Evolutionary conservation across 352 stramenopile species (phyloP), one percentile per base, ranked within the genome.

Genomic region (Sclerospora graminicola): DNA sequence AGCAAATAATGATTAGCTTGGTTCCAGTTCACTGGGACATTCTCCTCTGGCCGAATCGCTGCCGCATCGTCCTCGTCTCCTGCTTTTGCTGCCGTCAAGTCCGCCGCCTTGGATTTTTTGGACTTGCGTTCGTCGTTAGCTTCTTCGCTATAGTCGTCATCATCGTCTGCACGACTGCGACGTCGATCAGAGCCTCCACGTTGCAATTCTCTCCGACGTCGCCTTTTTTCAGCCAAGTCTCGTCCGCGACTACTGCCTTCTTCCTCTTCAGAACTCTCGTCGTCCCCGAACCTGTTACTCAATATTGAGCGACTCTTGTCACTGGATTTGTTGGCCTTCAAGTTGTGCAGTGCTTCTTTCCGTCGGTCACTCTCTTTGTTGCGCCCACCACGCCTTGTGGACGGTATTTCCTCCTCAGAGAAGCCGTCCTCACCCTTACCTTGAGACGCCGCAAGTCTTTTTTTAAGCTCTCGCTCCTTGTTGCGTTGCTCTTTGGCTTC

Each of bases 401-500:
- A 37, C 5, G 78, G 45, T 1, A 64, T 34, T 21, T 81, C 65
- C 36, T 70, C 63, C 15, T 63, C 64, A 1, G 40, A 58, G 16
- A 54, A 60, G 0, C 57, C 65, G 9, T 71, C 54, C 29, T 63
- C 60, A 0, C 56, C 51, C n/a, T 71, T 64, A 27, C 67, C 67
- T 41, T 82, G 63, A 4, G 60, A 65, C 4, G 72, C 76, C 1
- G 73, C 79, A 14, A 89, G 63, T 14, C 79, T 65, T 48, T 88
- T 88, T 55, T 91, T 89, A 8, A 91, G 59, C 18, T 84, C 74
- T 3, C 79, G 66, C 47, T 92, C 77, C 53, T 92, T 92, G 44
- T 67, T 86, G 21, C 80, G 78, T 37, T 87, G 70, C 44, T 87
- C 76, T 13, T 88, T 69, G 8, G 77, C 77, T 53, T 92, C 80